Evolutionary conservation across 1,284 basidiomycete genomes (phyloP).

Genomic region (Trichosporon ovoides): DNA sequence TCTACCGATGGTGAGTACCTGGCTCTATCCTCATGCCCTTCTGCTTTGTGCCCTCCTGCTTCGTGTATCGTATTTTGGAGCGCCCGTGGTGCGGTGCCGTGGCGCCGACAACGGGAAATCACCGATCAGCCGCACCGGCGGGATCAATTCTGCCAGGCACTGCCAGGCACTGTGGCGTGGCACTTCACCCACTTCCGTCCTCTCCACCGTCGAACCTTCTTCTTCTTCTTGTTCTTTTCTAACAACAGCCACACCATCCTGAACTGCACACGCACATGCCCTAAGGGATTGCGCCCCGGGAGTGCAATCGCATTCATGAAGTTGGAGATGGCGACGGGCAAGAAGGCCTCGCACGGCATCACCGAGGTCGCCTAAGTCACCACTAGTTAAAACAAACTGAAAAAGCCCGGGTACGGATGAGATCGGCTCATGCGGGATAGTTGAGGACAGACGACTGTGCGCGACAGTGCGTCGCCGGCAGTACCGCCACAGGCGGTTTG

Average conservation of each 20-base stretch:
- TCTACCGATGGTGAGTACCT: slow-evolving; percentile 57
- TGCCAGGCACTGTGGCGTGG: too few relatives aligned
- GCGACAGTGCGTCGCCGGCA: slow-evolving; percentile 6
- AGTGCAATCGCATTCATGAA: slow-evolving; percentile 80
- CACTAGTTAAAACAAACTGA: background rate
- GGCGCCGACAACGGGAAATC: too few relatives aligned
- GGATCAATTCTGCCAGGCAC: slow-evolving; percentile 16
- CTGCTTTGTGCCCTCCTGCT: too few relatives aligned
- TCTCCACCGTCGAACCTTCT: too few relatives aligned
- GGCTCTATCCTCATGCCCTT: background rate
- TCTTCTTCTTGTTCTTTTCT: background rate
- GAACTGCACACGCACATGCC: slow-evolving; percentile 86
- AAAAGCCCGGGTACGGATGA: background rate
- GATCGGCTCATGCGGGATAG: background rate
- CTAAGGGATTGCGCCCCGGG: slow-evolving; percentile 73
- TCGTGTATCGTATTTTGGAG: background rate
- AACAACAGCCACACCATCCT: slow-evolving; percentile 77
- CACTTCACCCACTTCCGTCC: background rate
- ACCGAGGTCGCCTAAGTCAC: slow-evolving; percentile 5
- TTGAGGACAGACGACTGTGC: background rate
- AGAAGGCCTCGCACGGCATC: slow-evolving; percentile 10
- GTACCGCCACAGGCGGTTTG: slow-evolving; percentile 11
- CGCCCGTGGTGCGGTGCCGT: too few relatives aligned
- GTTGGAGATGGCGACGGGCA: slow-evolving; percentile 72
- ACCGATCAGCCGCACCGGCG: too few relatives aligned